Evolutionary conservation across 306 rosid species (phyloP).

Genomic region (Aeschynomene evenia): DNA sequence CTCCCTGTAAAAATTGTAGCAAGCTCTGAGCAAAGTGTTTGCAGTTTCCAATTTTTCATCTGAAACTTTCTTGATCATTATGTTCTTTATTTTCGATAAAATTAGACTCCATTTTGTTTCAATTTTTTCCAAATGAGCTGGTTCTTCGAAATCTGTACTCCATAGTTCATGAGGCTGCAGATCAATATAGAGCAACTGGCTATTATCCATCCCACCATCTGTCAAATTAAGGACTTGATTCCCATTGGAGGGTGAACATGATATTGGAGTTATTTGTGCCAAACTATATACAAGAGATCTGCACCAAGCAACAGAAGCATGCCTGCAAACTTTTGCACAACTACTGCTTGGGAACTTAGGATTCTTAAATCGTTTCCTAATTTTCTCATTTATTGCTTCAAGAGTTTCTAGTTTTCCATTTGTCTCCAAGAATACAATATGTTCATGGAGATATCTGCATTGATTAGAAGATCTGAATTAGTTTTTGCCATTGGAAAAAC

Average conservation of each 20-base stretch:
- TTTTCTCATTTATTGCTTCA: conserved; percentile 91
- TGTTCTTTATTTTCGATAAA: conserved; percentile 57
- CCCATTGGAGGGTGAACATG: conserved; percentile 45
- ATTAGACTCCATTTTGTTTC: conserved; percentile 64
- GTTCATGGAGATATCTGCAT: conserved; percentile 83
- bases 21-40: conserved; percentile 72
- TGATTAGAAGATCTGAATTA: conserved; percentile 30
- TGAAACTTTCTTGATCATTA: conserved; percentile 54
- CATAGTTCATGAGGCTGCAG: conserved; percentile 74
- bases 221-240: conserved; percentile 45
- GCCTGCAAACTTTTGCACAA: conserved; percentile 85
- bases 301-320: conserved; percentile 93
- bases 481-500: conserved; percentile 14
- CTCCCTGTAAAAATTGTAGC: conserved; percentile 87
- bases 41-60: conserved; percentile 81
- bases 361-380: conserved; percentile 92
- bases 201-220: conserved; percentile 54
- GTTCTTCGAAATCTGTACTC: conserved; percentile 80
- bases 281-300: conserved; percentile 75
- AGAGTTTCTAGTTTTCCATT: conserved; percentile 79
- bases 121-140: conserved; percentile 47
- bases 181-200: conserved; percentile 75
- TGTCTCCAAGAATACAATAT: conserved; percentile 65
- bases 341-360: conserved; percentile 70
- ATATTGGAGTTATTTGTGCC: conserved; percentile 69